Base-by-base conservation (phyloP, 805 yeast genomes). In the Candida sphagnicola region DNA sequence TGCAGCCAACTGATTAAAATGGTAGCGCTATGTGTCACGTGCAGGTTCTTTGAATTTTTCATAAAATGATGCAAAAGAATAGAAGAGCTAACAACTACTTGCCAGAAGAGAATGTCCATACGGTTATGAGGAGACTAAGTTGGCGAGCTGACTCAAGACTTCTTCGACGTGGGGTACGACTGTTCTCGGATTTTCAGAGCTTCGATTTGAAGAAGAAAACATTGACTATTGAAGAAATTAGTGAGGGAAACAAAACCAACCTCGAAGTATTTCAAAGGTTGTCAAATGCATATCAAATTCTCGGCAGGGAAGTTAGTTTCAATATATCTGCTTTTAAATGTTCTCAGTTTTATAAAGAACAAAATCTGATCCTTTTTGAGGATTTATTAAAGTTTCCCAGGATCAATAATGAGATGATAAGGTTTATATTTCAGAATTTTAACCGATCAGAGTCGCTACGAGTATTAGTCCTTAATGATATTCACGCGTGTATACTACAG, bases 321-420 rank as follows among this genome's bases (percentile, higher is more conserved):
- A 39, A 39, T 12, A 32, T 43, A 31, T 32, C 50, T 6, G 48
- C 45, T 4, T 18, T 37, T 23, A 42, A 45, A 23, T 53, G 57
- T 41, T n/a, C 29, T 10, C 21, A 44, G 17, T n/a, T 46, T 17
- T 56, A 57, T 32, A 29, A 37, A 8, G 12, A 31, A 3, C 18
- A 15, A 4, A 31, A 42, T 11, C 28, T 33, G 4, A 37, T 38
- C 17, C 43, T 59, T 10, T 37, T 55, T 6, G 47, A 45, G 17
- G 65, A 59, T 34, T 36, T 57, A 13, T 38, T 56, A 42, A 23
- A 31, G 10, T 47, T 39, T 35, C 53, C 56, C 5, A 19, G 42
- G 25, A 41, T 46, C 34, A 51, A 50, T 34, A 31, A 37, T 23
- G 51, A 49, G 8, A 33, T 57, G 39, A 38, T 55, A 17, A 31